phyloP scores from a whole-genome alignment of 768 basidiomycete genomes.

The Leucosporidium yakuticum region DNA sequence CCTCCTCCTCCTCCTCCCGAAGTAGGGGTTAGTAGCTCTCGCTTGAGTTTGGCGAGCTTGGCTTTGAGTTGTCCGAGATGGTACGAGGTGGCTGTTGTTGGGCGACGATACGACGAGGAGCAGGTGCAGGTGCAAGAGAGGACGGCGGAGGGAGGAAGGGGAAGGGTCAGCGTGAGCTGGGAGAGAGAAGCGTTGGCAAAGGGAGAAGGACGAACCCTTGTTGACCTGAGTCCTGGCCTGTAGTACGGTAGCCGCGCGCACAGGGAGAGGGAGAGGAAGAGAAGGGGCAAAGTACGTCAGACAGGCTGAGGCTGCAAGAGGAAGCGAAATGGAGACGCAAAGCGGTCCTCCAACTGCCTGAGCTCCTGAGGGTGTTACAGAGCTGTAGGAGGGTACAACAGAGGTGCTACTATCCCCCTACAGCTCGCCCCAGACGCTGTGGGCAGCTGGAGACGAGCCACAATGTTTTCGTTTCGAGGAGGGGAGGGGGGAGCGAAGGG shows the following conservation, averaged over 20 bases:
- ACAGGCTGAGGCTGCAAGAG: neutral
- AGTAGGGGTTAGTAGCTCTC: conserved; percentile 80
- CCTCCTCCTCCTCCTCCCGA: conserved; percentile 80
- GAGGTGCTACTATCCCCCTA: neutral
- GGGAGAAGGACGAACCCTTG: conserved; percentile 31
- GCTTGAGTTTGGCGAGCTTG: conserved; percentile 91
- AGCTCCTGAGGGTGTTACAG: conserved; percentile 51
- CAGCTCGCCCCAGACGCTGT: neutral
- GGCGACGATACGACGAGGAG: neutral
- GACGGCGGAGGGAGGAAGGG: no score
- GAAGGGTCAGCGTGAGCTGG: conserved; percentile 54
- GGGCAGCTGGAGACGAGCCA: neutral
- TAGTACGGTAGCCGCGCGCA: no score
- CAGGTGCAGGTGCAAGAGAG: conserved; percentile 15
- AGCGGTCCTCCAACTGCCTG: conserved; percentile 57
- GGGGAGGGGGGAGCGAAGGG: neutral
- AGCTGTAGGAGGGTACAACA: conserved; percentile 14
- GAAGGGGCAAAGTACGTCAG: neutral
- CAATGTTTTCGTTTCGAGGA: neutral
- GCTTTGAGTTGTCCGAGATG: conserved; percentile 48
- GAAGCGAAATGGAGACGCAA: neutral
- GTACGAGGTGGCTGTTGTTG: conserved; percentile 25
- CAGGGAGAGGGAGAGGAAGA: no score
- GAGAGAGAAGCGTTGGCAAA: conserved; percentile 28
- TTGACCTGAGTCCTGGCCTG: conserved; percentile 43